Conservation (phyloP, 805 yeast species). For the Yarrowia osloensis region DNA sequence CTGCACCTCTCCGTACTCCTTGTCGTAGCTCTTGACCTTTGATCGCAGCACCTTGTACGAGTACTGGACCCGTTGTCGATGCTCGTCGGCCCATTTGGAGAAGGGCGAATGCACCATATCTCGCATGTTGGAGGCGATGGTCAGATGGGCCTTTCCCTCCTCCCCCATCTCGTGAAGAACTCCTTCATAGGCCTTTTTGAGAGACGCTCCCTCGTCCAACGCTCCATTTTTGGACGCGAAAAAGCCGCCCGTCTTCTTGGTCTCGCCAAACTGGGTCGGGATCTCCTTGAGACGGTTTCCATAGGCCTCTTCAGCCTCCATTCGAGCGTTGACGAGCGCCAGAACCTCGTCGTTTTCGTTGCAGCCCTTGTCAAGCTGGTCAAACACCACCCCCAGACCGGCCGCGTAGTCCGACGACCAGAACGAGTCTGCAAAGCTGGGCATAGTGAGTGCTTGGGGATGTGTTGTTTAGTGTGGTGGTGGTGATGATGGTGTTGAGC, state of each 20-base stretch:
- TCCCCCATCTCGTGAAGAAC: slow-evolving; percentile 54
- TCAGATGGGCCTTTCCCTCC: slow-evolving; percentile 61
- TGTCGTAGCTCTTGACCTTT: slow-evolving; percentile 56
- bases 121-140: slow-evolving; percentile 63
- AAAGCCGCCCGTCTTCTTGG: slow-evolving; percentile 47
- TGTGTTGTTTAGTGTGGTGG: neutral
- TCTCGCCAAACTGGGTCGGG: slow-evolving; percentile 45
- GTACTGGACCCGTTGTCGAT: slow-evolving; percentile 63
- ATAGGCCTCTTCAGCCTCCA: slow-evolving; percentile 69
- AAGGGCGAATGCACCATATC: slow-evolving; percentile 68
- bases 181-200: slow-evolving; percentile 63
- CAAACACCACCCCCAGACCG: slow-evolving; percentile 46
- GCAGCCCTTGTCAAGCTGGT: slow-evolving; percentile 54
- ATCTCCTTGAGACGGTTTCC: slow-evolving; percentile 57
- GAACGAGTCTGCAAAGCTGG: slow-evolving; percentile 72
- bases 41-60: slow-evolving; percentile 56
- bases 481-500: neutral
- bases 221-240: slow-evolving; percentile 24
- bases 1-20: slow-evolving; percentile 52
- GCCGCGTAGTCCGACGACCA: slow-evolving; percentile 69
- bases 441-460: slow-evolving; percentile 38
- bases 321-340: slow-evolving; percentile 62
- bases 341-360: slow-evolving; percentile 71
- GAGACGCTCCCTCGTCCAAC: slow-evolving; percentile 65
- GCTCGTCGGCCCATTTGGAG: slow-evolving; percentile 72